Evolutionary conservation across 140 eudicot species (phyloP).

Genomic region (Cichorium intybus): DNA sequence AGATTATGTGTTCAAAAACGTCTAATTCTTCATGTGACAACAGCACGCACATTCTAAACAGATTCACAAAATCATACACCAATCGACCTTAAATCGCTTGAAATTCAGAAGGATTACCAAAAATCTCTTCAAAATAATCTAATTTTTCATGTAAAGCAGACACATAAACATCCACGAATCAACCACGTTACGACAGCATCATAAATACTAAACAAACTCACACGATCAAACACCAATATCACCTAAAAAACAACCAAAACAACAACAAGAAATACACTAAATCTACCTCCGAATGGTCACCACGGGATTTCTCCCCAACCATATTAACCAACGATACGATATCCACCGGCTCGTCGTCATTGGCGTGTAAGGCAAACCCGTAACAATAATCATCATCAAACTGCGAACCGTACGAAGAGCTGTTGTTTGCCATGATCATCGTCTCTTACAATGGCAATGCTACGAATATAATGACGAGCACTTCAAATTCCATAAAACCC

Average conservation of each 20-base stretch:
- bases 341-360: conserved; percentile 17
- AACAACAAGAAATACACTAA: not conserved
- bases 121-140: not conserved
- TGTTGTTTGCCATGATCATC: conserved; percentile 32
- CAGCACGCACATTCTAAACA: not conserved
- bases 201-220: not conserved
- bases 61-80: not conserved
- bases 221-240: conserved; percentile 8
- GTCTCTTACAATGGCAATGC: conserved; percentile 14
- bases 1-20: not conserved
- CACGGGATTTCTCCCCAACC: conserved; percentile 26
- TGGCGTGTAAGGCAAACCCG: conserved; percentile 10
- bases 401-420: conserved; percentile 5
- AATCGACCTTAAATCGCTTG: conserved; percentile 10
- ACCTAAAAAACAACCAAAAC: conserved; percentile 13
- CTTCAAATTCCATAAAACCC: conserved; percentile 16
- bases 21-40: not conserved
- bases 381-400: conserved; percentile 11
- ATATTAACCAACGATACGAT: conserved; percentile 7
- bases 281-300: conserved; percentile 26
- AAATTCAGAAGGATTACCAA: not conserved
- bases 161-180: not conserved
- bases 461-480: not conserved
- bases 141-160: not conserved
- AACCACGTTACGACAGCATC: conserved; percentile 1